Percentiles rank a stretch among this genome's conserved stretches.
phyloP scores from a whole-genome alignment of 2,329 filamentous ascomycete genomes.

The Verticillium isaacii region DNA sequence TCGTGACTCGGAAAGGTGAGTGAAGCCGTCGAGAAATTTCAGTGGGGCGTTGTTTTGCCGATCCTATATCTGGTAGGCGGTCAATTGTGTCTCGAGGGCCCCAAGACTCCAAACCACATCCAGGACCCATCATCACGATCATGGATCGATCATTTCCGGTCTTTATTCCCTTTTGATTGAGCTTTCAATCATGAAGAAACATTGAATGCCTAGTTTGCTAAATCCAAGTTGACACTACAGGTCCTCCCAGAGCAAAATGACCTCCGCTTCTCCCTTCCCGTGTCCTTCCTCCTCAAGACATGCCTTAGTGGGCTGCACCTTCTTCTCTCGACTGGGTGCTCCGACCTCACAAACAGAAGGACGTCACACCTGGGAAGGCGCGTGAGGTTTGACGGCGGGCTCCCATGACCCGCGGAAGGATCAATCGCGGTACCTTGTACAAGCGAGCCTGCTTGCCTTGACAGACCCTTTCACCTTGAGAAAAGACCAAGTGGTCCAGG shows the following conservation, averaged over 20 bases:
- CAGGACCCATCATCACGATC: background rate
- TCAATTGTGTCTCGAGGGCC: background rate
- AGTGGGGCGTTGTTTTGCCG: slow-evolving; percentile 13
- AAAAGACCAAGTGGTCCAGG: background rate
- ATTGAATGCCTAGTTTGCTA: too few relatives aligned
- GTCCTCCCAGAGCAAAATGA: too few relatives aligned
- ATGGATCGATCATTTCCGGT: too few relatives aligned
- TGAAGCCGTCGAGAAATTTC: slow-evolving; percentile 12
- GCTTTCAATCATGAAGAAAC: too few relatives aligned
- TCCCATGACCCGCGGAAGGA: background rate
- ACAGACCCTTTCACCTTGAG: background rate
- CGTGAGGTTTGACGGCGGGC: background rate
- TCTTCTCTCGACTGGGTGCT: too few relatives aligned
- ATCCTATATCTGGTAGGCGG: background rate
- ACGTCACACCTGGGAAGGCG: too few relatives aligned
- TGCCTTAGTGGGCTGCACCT: too few relatives aligned
- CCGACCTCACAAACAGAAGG: too few relatives aligned
- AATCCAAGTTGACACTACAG: too few relatives aligned
- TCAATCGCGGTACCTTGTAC: background rate
- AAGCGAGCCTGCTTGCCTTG: background rate
- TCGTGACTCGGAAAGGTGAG: background rate
- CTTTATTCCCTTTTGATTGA: too few relatives aligned
- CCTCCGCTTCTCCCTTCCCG: background rate
- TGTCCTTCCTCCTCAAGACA: too few relatives aligned
- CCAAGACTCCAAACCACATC: too few relatives aligned